Evolutionary conservation across 1,284 basidiomycete species (phyloP), one percentile per base, ranked within the genome.

Genomic region (Naganishia sp.): DNA sequence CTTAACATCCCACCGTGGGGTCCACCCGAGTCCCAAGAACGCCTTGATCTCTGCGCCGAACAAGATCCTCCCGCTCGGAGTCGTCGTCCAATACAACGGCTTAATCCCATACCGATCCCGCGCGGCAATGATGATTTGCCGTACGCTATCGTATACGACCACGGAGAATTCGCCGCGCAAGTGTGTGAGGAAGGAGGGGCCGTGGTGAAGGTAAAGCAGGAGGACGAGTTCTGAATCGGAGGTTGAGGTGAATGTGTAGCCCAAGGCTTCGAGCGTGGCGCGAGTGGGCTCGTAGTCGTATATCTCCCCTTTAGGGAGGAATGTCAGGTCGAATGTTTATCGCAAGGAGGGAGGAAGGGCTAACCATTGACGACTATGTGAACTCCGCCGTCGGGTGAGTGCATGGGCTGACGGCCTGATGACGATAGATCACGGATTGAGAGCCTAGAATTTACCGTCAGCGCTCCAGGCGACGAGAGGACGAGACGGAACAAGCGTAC

Each of bases 211-310:
- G 70, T 80, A 81, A 57, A 80, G 73, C 59, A 79, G 77, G 31
- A 81, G 72, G 54, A 81, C 79, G 56, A 81, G 75, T 68, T 81
- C 80, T 63, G 80, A 81, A 68, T 81, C 80, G n/a, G 75, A 77
- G 43, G 77, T 74, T 9, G 78, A 77, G 68, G 74, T 73, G 74
- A 80, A 81, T 25, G 74, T 67, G 65, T 79, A 76, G 42, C 71
- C 70, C 66, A 70, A 63, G 54, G 73, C 70, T 69, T 75, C 73
- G 33, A 80, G 72, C n/a, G 68, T 63, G 46, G 75, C 74, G 18
- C 79, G 77, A 16, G 80, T 69, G 36, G 72, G 71, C n/a, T 79
- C 76, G 71, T 80, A 76, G 72, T 80, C 79, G 74, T 80, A 80
- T 52, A 81, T 78, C 69, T 80, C 79, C 48, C 79, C 80, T 68